phyloP scores from a whole-genome alignment of 2,329 filamentous ascomycete genomes.

The Pseudogymnoascus sp. region DNA sequence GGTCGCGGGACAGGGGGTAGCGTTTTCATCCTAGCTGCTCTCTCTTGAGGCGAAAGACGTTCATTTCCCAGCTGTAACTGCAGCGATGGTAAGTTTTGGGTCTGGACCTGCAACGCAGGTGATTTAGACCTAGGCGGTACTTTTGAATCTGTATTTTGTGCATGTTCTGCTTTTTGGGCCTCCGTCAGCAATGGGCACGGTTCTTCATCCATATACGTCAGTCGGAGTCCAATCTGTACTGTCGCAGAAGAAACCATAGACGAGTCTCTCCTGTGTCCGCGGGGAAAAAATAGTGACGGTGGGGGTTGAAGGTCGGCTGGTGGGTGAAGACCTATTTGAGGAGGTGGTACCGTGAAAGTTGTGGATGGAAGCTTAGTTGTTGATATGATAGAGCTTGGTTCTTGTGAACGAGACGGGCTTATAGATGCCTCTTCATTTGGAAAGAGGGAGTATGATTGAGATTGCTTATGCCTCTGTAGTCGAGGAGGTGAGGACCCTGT shows the following conservation, averaged over 20 bases:
- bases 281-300: conserved; percentile 16
- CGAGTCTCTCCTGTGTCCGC: conserved; percentile 40
- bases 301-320: conserved; percentile 15
- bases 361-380: conserved; percentile 16
- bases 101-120: not conserved
- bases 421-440: conserved; percentile 3
- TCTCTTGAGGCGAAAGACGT: conserved; percentile 23
- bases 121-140: conserved; percentile 2
- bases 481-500: not conserved
- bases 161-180: conserved; percentile 29
- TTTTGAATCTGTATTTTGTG: conserved; percentile 12
- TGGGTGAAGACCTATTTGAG: not conserved
- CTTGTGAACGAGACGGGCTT: conserved; percentile 9
- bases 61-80: conserved; percentile 15
- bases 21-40: conserved; percentile 30
- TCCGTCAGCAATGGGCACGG: conserved; percentile 16
- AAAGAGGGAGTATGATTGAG: not conserved
- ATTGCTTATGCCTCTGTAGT: not conserved
- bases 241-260: conserved; percentile 59
- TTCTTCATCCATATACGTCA: conserved; percentile 42
- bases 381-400: conserved; percentile 24
- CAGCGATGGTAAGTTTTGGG: conserved; percentile 20
- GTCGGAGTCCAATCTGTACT: conserved; percentile 61
- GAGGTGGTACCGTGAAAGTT: not conserved
- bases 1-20: conserved; percentile 23